A percentile compares a stretch with the other conserved stretches of the same genome.
Conservation (phyloP, 208 protist species). For the Crithidia brevicula region DNA sequence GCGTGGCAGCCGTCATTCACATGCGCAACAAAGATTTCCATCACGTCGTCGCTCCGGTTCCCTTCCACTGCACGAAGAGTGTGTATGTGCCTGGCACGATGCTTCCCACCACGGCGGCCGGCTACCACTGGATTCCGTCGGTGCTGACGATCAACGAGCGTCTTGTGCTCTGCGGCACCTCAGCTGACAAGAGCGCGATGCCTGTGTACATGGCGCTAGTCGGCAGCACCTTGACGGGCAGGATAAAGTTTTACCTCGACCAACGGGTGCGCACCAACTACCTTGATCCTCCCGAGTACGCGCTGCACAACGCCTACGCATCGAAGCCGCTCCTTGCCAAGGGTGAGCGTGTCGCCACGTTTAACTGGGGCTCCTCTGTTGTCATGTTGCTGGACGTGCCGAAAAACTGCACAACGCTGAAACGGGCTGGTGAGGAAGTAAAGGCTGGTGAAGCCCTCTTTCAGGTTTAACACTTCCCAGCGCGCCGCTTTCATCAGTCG, state of each 20-base stretch:
- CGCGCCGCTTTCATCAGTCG: too few species aligned
- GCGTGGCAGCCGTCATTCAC: constrained; percentile 65
- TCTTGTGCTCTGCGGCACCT: constrained; percentile 61
- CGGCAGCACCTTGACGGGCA: constrained; percentile 77
- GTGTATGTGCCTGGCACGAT: constrained; percentile 84
- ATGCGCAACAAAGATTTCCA: constrained; percentile 83
- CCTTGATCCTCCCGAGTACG: constrained; percentile 79
- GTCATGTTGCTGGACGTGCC: constrained; percentile 84
- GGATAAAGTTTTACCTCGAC: constrained; percentile 72
- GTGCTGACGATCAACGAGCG: constrained; percentile 83
- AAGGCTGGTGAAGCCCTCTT: constrained; percentile 75
- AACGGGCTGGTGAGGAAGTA: constrained; percentile 51
- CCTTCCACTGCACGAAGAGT: constrained; percentile 54
- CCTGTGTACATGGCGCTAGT: constrained; percentile 68
- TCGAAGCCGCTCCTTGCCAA: constrained; percentile 38
- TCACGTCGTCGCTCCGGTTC: constrained; percentile 70
- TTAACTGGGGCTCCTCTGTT: constrained; percentile 89
- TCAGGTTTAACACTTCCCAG: too few species aligned
- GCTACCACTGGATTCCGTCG: constrained; percentile 77
- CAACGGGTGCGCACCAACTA: constrained; percentile 80
- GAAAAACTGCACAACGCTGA: constrained; percentile 35
- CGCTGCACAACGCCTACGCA: constrained; percentile 58
- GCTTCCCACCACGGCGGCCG: constrained; percentile 68
- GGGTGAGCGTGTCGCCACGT: constrained; percentile 59
- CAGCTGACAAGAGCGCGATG: constrained; percentile 6